Percentiles rank a stretch among this genome's conserved stretches.
These are phyloP conservation scores for Tulasnella sp. DNA, from an alignment of 768 basidiomycete species.

Conservation along the genomic window DNA sequence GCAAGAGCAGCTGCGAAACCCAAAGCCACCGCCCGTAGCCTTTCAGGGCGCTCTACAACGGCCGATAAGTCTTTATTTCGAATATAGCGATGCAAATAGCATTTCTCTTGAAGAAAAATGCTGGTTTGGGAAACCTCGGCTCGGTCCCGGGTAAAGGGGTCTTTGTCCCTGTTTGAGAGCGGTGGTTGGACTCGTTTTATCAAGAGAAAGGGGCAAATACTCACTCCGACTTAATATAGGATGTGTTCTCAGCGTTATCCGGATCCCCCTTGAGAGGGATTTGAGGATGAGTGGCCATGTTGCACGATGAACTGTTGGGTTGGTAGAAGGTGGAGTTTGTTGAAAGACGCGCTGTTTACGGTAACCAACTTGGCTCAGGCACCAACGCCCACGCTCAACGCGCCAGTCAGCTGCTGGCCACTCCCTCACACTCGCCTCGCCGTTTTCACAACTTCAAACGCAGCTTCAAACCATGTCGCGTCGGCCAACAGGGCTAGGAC, in stretches of 20 bases:
- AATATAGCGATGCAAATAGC: conserved; percentile 67
- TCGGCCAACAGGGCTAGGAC: background rate
- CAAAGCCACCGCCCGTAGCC: conserved; percentile 72
- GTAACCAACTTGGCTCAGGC: background rate
- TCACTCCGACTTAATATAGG: background rate
- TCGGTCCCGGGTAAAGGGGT: background rate
- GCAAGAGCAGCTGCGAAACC: conserved; percentile 77
- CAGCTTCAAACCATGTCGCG: conserved; percentile 2
- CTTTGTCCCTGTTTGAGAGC: background rate
- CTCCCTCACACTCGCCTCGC: background rate
- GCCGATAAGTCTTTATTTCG: conserved; percentile 63
- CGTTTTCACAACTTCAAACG: background rate
- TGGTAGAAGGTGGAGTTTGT: background rate
- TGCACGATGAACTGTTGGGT: background rate
- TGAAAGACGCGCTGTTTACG: background rate
- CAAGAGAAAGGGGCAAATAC: background rate
- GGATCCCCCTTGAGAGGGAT: background rate
- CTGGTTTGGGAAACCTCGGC: conserved; percentile 13
- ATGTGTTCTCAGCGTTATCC: background rate
- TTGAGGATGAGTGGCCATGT: background rate
- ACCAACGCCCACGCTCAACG: background rate
- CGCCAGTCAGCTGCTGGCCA: background rate
- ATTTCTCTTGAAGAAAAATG: conserved; percentile 59
- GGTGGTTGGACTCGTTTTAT: background rate
- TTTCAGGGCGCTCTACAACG: conserved; percentile 87